These are phyloP conservation scores for Amanita molliuscula DNA, from an alignment of 768 basidiomycete species.

Conservation along the genomic window DNA sequence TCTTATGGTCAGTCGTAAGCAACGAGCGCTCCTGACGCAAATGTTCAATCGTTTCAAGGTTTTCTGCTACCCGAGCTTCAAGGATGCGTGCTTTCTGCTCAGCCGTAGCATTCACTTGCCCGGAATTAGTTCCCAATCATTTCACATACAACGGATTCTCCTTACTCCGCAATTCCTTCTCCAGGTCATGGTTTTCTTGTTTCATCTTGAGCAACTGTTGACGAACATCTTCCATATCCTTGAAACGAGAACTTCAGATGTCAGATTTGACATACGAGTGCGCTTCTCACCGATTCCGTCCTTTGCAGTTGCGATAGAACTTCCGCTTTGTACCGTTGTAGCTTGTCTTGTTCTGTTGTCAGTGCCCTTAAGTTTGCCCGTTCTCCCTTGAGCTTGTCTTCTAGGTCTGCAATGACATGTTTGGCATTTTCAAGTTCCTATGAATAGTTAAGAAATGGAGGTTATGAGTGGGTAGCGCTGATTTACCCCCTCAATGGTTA, in stretches of 20 bases:
- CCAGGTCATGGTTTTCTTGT: slow-evolving; percentile 63
- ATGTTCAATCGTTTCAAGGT: slow-evolving; percentile 58
- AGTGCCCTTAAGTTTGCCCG: slow-evolving; percentile 54
- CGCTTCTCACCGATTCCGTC: slow-evolving; percentile 53
- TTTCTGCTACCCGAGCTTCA: slow-evolving; percentile 59
- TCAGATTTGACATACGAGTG: background rate
- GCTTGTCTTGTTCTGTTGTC: slow-evolving; percentile 49
- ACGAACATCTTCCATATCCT: slow-evolving; percentile 79
- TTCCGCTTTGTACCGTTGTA: slow-evolving; percentile 56
- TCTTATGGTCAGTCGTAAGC: slow-evolving; percentile 60
- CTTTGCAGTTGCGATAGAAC: slow-evolving; percentile 55
- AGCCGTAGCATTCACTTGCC: slow-evolving; percentile 46
- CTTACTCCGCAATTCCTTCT: slow-evolving; percentile 64
- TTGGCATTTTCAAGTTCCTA: slow-evolving; percentile 70
- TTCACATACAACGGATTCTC: background rate
- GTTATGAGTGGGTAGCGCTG: background rate
- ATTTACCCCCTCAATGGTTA: slow-evolving; percentile 46
- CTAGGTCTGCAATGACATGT: slow-evolving; percentile 54
- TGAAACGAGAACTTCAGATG: background rate
- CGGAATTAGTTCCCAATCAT: background rate
- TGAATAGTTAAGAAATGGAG: slow-evolving; percentile 1
- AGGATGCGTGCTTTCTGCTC: slow-evolving; percentile 69
- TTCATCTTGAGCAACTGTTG: slow-evolving; percentile 58
- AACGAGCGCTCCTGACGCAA: slow-evolving; percentile 69
- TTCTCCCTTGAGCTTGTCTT: slow-evolving; percentile 62